phyloP scores from a whole-genome alignment of 2,329 filamentous ascomycete species.

The Pseudogymnoascus sp. region DNA sequence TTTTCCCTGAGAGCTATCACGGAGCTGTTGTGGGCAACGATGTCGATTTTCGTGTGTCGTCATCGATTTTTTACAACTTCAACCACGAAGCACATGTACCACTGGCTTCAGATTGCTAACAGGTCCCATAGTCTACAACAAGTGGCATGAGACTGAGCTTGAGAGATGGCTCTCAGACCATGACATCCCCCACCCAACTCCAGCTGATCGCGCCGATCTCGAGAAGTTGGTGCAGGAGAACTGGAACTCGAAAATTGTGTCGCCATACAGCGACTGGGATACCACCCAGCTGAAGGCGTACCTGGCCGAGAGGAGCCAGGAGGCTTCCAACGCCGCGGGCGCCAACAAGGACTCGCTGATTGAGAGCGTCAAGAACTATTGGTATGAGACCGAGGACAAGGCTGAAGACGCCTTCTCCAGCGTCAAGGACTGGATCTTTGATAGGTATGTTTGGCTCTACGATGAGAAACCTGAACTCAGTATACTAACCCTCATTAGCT shows the following conservation, averaged over 20 bases:
- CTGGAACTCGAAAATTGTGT: slow-evolving; percentile 71
- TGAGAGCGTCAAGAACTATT: slow-evolving; percentile 60
- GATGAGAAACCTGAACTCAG: slow-evolving; percentile 7
- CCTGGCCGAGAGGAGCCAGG: slow-evolving; percentile 60
- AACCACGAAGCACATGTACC: background rate
- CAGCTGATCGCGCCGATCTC: slow-evolving; percentile 89
- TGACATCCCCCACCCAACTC: slow-evolving; percentile 80
- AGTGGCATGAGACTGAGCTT: slow-evolving; percentile 96
- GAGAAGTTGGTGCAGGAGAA: slow-evolving; percentile 81
- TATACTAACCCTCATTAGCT: slow-evolving; percentile 47
- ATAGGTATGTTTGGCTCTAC: slow-evolving; percentile 47
- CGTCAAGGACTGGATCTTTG: slow-evolving; percentile 86
- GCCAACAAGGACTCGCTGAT: slow-evolving; percentile 62
- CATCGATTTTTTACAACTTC: background rate
- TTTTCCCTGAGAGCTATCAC: background rate
- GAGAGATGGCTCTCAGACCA: slow-evolving; percentile 95
- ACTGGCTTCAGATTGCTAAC: slow-evolving; percentile 19
- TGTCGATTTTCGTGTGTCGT: background rate
- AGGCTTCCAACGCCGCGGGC: slow-evolving; percentile 58
- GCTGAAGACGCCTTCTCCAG: slow-evolving; percentile 62
- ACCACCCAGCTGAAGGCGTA: slow-evolving; percentile 58
- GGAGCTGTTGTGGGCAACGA: background rate
- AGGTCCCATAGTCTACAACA: slow-evolving; percentile 72
- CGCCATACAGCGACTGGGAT: slow-evolving; percentile 73
- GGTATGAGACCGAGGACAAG: slow-evolving; percentile 73